Conservation (phyloP, 2,329 filamentous ascomycete species). For the Colletotrichum spaethianum region DNA sequence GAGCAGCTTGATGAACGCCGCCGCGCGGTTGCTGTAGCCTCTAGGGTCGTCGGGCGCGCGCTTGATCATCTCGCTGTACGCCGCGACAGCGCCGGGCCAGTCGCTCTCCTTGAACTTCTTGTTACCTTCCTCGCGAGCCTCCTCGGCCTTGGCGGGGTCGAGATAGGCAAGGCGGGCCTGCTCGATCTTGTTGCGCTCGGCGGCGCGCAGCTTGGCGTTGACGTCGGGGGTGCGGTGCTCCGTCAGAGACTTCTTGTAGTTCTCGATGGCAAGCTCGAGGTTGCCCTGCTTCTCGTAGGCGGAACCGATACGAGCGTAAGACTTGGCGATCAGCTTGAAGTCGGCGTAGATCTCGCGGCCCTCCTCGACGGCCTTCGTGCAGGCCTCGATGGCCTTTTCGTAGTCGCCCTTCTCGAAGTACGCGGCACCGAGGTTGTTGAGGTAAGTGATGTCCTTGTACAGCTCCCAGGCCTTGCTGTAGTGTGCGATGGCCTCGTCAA, state of each 20-base stretch:
- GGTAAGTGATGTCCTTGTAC: slow-evolving; percentile 96
- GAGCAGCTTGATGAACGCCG: slow-evolving; percentile 96
- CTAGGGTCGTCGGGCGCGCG: slow-evolving; percentile 92
- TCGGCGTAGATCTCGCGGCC: slow-evolving; percentile 92
- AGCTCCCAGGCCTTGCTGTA: slow-evolving; percentile 96
- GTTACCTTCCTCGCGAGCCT: slow-evolving; percentile 95
- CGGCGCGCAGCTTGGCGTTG: slow-evolving; percentile 90
- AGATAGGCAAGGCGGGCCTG: slow-evolving; percentile 85
- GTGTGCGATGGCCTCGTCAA: slow-evolving; percentile 94
- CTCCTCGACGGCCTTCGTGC: slow-evolving; percentile 90
- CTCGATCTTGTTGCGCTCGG: slow-evolving; percentile 88
- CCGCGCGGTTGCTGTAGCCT: slow-evolving; percentile 97
- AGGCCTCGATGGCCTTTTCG: slow-evolving; percentile 87
- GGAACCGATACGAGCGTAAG: slow-evolving; percentile 95
- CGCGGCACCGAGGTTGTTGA: slow-evolving; percentile 95
- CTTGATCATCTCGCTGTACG: slow-evolving; percentile 97
- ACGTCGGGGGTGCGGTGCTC: slow-evolving; percentile 97
- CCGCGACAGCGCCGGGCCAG: slow-evolving; percentile 94
- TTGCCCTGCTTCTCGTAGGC: slow-evolving; percentile 93
- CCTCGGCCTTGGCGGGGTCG: slow-evolving; percentile 91
- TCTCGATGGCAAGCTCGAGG: slow-evolving; percentile 82
- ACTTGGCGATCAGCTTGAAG: slow-evolving; percentile 98
- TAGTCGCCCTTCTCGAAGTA: slow-evolving; percentile 98
- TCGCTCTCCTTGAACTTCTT: slow-evolving; percentile 97
- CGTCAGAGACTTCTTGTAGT: slow-evolving; percentile 93